A percentile compares a stretch with the other conserved stretches of the same genome.
phyloP scores from a whole-genome alignment of 2,329 filamentous ascomycete species.

The Alternaria solani region DNA sequence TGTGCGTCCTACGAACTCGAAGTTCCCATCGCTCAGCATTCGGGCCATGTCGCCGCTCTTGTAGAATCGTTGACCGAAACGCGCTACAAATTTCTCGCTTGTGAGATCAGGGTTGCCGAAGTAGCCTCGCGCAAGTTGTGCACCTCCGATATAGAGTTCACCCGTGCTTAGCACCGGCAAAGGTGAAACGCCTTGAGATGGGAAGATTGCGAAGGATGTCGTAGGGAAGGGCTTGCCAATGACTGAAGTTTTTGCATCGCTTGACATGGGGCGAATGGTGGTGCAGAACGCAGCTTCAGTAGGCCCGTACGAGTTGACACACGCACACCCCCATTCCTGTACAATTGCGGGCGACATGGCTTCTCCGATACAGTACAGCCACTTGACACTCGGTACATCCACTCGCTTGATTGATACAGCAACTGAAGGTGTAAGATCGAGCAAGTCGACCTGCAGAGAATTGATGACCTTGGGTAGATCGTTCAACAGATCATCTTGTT shows the following conservation, averaged over 20 bases:
- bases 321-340: slow-evolving; percentile 50
- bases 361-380: slow-evolving; percentile 57
- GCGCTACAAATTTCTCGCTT: slow-evolving; percentile 40
- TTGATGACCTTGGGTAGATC: slow-evolving; percentile 49
- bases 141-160: slow-evolving; percentile 58
- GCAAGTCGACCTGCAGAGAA: slow-evolving; percentile 45
- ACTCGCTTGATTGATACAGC: slow-evolving; percentile 45
- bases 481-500: slow-evolving; percentile 50
- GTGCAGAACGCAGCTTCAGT: slow-evolving; percentile 56
- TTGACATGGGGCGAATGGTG: slow-evolving; percentile 50
- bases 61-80: slow-evolving; percentile 46
- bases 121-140: slow-evolving; percentile 57
- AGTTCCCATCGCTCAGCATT: slow-evolving; percentile 49
- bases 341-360: slow-evolving; percentile 52
- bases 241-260: slow-evolving; percentile 45
- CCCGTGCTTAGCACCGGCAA: slow-evolving; percentile 53
- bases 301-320: slow-evolving; percentile 57
- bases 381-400: slow-evolving; percentile 50
- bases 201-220: slow-evolving; percentile 51
- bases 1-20: slow-evolving; percentile 50
- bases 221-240: slow-evolving; percentile 55
- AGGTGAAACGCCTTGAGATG: slow-evolving; percentile 36
- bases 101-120: slow-evolving; percentile 47
- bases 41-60: slow-evolving; percentile 51
- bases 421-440: slow-evolving; percentile 56